Conservation (phyloP, 805 yeast genomes). For the Candida pini region DNA sequence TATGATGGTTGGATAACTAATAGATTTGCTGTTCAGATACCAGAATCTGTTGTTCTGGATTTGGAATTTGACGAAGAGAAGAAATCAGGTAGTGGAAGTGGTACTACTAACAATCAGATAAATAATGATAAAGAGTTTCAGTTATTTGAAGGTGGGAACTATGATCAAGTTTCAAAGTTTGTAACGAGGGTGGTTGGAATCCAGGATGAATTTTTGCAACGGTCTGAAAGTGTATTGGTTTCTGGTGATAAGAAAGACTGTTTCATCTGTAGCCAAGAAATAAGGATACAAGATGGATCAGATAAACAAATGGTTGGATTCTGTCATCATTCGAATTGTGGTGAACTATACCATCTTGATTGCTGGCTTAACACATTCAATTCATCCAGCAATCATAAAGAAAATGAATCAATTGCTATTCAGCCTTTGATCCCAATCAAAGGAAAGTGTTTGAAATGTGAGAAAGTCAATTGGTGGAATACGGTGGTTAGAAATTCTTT, state of each 20-base stretch:
- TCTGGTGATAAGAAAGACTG: slow-evolving; percentile 8
- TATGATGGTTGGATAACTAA: slow-evolving; percentile 32
- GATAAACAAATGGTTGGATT: slow-evolving; percentile 8
- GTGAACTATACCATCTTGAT: too few species aligned
- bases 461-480: slow-evolving; percentile 24
- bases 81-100: not conserved
- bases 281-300: slow-evolving; percentile 23
- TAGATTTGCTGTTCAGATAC: slow-evolving; percentile 22
- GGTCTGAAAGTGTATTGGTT: slow-evolving; percentile 6
- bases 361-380: too few species aligned
- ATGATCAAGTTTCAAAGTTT: slow-evolving; percentile 21
- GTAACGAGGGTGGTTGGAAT: slow-evolving; percentile 13
- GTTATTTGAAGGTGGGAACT: slow-evolving; percentile 24
- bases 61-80: slow-evolving; percentile 7
- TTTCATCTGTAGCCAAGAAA: too few species aligned
- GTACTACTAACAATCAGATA: not conserved
- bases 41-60: slow-evolving; percentile 18
- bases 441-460: slow-evolving; percentile 23
- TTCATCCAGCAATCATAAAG: not conserved
- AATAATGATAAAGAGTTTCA: slow-evolving; percentile 1
- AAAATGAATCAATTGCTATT: not conserved
- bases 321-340: too few species aligned
- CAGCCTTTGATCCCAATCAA: slow-evolving; percentile 21
- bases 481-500: slow-evolving; percentile 19
- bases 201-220: slow-evolving; percentile 10